These are phyloP conservation scores for Kwoniella heveanensis DNA, from an alignment of 768 basidiomycete species.

Conservation along the genomic window DNA sequence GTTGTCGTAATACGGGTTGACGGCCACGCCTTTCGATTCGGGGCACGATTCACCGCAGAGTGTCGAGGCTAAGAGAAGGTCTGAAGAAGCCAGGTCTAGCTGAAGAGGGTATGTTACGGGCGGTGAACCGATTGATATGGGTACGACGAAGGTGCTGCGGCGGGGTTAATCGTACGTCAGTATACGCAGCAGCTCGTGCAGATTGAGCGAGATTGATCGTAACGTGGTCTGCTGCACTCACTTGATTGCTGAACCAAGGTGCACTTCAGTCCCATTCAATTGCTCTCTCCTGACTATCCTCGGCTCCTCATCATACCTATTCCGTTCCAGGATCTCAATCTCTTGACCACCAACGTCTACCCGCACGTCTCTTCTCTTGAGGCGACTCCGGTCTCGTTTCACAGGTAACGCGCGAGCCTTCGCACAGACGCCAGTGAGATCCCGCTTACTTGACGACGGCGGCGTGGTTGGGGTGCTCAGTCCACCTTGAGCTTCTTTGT, in stretches of 20 bases:
- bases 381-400: not conserved
- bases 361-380: slow-evolving; percentile 6
- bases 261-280: slow-evolving; percentile 21
- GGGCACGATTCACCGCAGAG: slow-evolving; percentile 40
- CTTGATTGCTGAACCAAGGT: slow-evolving; percentile 19
- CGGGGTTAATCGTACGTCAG: not conserved
- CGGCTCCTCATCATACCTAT: not conserved
- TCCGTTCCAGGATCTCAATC: slow-evolving; percentile 12
- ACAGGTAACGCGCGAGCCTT: not conserved
- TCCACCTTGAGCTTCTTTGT: not conserved
- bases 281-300: not conserved
- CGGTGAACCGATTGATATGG: slow-evolving; percentile 38
- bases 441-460: not conserved
- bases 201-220: too few relatives aligned
- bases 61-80: slow-evolving; percentile 42
- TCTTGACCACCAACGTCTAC: slow-evolving; percentile 14
- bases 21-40: slow-evolving; percentile 14
- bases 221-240: slow-evolving; percentile 10
- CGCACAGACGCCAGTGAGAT: not conserved
- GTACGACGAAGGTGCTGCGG: slow-evolving; percentile 41
- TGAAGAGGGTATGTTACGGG: slow-evolving; percentile 44
- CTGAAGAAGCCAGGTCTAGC: slow-evolving; percentile 47
- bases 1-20: slow-evolving; percentile 37
- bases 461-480: not conserved
- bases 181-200: not conserved